Percentiles rank a stretch among this genome's conserved stretches.
These are phyloP conservation scores for Chimonanthus salicifolius DNA, from an alignment of 164 flowering plant species.

Conservation along the genomic window DNA sequence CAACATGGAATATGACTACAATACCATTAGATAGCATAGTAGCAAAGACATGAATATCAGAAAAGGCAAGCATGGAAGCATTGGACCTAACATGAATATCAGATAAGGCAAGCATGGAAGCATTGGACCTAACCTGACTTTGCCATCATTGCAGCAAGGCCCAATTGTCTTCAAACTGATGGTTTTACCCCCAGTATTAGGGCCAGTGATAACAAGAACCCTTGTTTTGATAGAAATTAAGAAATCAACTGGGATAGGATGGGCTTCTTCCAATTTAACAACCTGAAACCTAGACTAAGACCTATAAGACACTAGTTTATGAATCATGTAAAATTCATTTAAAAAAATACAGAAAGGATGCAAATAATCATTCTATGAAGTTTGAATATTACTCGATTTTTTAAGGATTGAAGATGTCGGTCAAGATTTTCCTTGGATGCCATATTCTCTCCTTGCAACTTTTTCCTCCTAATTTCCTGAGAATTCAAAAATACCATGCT, in stretches of 20 bases:
- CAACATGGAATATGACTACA: background rate
- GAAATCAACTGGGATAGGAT: slow-evolving; percentile 83
- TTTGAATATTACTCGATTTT: slow-evolving; percentile 37
- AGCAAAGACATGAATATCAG: background rate
- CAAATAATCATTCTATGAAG: background rate
- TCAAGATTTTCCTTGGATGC: slow-evolving; percentile 29
- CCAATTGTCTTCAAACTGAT: slow-evolving; percentile 87
- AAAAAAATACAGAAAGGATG: background rate
- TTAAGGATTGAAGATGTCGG: slow-evolving; percentile 30
- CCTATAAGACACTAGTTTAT: background rate
- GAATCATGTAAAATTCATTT: background rate
- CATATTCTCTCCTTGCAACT: slow-evolving; percentile 33
- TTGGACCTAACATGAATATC: slow-evolving; percentile 20
- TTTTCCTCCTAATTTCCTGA: slow-evolving; percentile 66
- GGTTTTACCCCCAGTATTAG: slow-evolving; percentile 98
- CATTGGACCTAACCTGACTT: slow-evolving; percentile 56
- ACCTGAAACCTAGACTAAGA: slow-evolving; percentile 39
- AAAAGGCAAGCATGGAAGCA: background rate
- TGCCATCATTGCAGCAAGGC: slow-evolving; percentile 94
- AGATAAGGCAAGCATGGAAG: background rate
- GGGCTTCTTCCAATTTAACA: slow-evolving; percentile 41
- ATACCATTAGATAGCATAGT: background rate
- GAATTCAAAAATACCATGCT: slow-evolving; percentile 4
- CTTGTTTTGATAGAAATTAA: slow-evolving; percentile 47
- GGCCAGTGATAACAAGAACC: slow-evolving; percentile 87